Base-by-base conservation (phyloP, 495 filamentous ascomycete species). In the Penicillium mononematosum region DNA sequence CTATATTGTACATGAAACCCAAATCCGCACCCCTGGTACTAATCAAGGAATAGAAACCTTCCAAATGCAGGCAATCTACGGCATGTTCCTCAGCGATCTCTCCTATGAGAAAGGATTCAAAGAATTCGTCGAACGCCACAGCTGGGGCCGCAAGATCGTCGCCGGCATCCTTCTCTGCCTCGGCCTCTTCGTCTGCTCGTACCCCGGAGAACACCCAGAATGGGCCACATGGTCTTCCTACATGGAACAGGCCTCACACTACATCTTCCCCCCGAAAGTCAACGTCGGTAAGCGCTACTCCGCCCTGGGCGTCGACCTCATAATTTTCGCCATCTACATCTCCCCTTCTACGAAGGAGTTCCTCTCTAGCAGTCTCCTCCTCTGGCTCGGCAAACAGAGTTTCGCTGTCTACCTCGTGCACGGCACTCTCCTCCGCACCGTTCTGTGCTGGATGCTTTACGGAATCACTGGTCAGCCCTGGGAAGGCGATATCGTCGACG, bases 381-480 rank as follows among this genome's bases (percentile, higher is more conserved):
- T 88, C 42, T 88, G 85, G 85, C 75, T 88, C 10, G 86, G 85
- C 42, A 83, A 83, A 63, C 82, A 87, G 67, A 84, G 81, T 45
- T 89, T 88, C 59, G 85, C 86, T 17, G 83, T 88, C 5, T 89
- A 88, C 59, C 79, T 89, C 9, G 72, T 86, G 3, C 86, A 89
- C 65, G 85, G 85, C 20, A 81, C 82, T 12, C 75, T 88, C 39
- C 76, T 89, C 41, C 82, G 86, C 45, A 80, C 77, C 16, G 70
- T 88, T 1, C 75, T 88, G 5, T 81, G 78, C 53, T 88, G 85
- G 83, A 80, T 87, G 76, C 76, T 55, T 12, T 88, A 85, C 60
- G 83, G 85, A 4, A 77, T 83, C 36, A 76, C 71, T 4, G 74
- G 79, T 0, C 69, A 77, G 25, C 82, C 83, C 1, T 74, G 78